A percentile compares a stretch with the other conserved stretches of the same genome.
phyloP scores from a whole-genome alignment of 2,329 filamentous ascomycete genomes.

The Talaromyces sp. region DNA sequence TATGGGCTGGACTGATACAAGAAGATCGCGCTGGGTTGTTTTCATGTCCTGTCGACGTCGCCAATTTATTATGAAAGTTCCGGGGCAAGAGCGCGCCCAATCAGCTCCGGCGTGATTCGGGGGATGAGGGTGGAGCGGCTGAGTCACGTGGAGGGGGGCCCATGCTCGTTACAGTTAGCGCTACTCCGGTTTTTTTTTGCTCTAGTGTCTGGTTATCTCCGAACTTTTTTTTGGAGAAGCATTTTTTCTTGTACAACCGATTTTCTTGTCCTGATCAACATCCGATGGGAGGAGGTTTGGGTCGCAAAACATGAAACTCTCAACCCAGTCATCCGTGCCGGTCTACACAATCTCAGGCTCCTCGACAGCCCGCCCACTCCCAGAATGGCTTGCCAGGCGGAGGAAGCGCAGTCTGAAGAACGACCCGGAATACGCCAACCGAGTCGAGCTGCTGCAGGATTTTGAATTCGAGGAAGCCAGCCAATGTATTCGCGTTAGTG shows the following conservation, averaged over 20 bases:
- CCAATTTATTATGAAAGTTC: background rate
- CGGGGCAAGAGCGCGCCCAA: constrained; percentile 8
- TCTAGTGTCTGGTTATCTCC: constrained; percentile 5
- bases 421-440: constrained; percentile 86
- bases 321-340: constrained; percentile 69
- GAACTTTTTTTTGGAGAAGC: background rate
- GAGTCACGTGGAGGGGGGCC: constrained; percentile 11
- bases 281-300: constrained; percentile 4
- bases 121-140: constrained; percentile 7
- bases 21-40: background rate
- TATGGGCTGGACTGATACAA: background rate
- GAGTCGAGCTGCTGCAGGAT: constrained; percentile 91
- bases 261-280: background rate
- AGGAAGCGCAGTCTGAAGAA: constrained; percentile 88
- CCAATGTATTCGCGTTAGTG: constrained; percentile 79
- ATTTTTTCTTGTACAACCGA: background rate
- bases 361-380: constrained; percentile 77
- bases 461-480: constrained; percentile 98
- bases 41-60: background rate
- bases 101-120: constrained; percentile 9
- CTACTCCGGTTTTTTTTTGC: constrained; percentile 18
- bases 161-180: constrained; percentile 10
- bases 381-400: constrained; percentile 89
- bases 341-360: constrained; percentile 95
- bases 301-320: constrained; percentile 39